Conservation (phyloP, 2,329 filamentous ascomycete genomes). For the Penicillium expansum region DNA sequence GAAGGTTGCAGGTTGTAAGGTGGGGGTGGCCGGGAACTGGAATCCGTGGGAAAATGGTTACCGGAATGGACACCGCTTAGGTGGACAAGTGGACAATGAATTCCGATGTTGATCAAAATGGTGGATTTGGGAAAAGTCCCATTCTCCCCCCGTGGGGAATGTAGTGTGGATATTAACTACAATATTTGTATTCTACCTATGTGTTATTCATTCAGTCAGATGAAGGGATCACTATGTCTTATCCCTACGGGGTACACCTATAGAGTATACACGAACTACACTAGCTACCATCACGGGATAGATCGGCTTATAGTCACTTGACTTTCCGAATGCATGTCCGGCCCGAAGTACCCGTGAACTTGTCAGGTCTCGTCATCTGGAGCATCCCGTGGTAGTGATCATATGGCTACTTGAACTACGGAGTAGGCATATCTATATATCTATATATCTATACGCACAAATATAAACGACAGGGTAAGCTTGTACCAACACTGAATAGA, state of each 20-base stretch:
- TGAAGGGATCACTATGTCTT: not conserved
- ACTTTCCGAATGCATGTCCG: not conserved
- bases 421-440: no score
- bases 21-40: slow-evolving; percentile 19
- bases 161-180: not conserved
- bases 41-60: slow-evolving; percentile 18
- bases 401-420: not conserved
- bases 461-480: not conserved
- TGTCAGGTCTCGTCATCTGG: not conserved
- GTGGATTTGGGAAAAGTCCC: not conserved
- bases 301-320: not conserved
- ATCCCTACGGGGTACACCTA: no score
- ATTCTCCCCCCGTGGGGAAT: not conserved
- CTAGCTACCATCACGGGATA: not conserved
- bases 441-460: no score
- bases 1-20: slow-evolving; percentile 12
- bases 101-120: no score
- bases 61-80: slow-evolving; percentile 3
- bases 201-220: no score
- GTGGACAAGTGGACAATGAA: no score
- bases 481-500: not conserved
- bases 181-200: no score
- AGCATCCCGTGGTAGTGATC: no score
- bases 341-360: not conserved
- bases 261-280: no score